Evolutionary conservation across 2,329 filamentous ascomycete species (phyloP), one percentile per base, ranked within the genome.

Genomic region (Hypomyces rosellus): DNA sequence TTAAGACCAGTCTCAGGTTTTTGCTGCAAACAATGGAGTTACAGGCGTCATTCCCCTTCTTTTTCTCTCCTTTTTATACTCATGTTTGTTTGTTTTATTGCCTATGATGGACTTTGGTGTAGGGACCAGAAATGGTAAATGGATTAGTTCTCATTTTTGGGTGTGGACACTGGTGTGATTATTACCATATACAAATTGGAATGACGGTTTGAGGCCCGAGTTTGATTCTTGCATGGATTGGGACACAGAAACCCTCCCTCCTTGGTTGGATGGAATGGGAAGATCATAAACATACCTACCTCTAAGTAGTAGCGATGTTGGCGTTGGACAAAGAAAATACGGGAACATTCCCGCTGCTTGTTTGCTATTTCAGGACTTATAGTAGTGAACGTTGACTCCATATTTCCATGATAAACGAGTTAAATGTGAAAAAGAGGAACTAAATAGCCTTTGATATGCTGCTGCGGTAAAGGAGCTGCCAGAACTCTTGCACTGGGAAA

Each of bases 251-350:
- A 30, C 25, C 25, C 25, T 30, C 25, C 25, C 25, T n/a, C 25
- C 9, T 30, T 30, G 25, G 25, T 30, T 30, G 25, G 25, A 30
- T 30, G 25, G 25, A 30, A 30, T 30, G 25, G 25, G 25, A 30
- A 30, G 25, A 30, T 30, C 25, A 30, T 30, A 39, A 11, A 39
- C 37, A 39, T 39, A 39, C 37, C 37, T 39, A 39, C 37, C 37
- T 39, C 16, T 8, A n/a, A 9, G 16, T 39, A 39, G 37, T 39
- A 39, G n/a, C 14, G n/a, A 39, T 39, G 45, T 44, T 45, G 50
- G 50, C 50, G 50, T 52, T 48, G 41, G 18, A 18, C 20, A 25
- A 14, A 42, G 14, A 42, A 11, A 36, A 39, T 16, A 39, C 25
- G 25, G 25, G 25, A 30, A 30, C 25, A 30, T 30, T 30, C 25